Percentiles rank a stretch among this genome's conserved stretches.
phyloP scores from a whole-genome alignment of 176 grass and related monocot genomes.

The Carex scoparia region DNA sequence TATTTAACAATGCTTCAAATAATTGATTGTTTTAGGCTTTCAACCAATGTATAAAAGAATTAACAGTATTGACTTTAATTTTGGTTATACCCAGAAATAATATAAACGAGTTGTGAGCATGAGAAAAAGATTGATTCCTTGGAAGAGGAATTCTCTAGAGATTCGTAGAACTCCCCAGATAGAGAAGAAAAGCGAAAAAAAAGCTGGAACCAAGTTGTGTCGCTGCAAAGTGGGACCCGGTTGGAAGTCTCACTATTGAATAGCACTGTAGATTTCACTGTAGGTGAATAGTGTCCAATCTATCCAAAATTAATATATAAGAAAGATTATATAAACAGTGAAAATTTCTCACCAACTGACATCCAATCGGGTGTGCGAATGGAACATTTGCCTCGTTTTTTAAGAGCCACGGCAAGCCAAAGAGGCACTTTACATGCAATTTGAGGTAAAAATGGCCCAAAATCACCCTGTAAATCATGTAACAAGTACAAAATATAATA shows the following conservation, averaged over 20 bases:
- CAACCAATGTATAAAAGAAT: not conserved
- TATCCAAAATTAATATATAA: no score
- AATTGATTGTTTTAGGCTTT: not conserved
- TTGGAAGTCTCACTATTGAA: no score
- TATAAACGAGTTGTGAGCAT: not conserved
- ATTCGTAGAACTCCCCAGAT: no score
- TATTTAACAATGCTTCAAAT: not conserved
- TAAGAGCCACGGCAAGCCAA: slow-evolving; percentile 64
- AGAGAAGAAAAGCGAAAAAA: no score
- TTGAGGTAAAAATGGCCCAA: slow-evolving; percentile 68
- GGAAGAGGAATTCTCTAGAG: no score
- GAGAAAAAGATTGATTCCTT: no score
- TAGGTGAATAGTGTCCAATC: no score
- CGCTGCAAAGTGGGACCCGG: no score
- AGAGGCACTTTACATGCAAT: slow-evolving; percentile 76
- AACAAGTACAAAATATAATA: not conserved
- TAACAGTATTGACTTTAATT: not conserved
- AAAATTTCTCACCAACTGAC: slow-evolving; percentile 57
- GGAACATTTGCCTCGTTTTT: slow-evolving; percentile 66
- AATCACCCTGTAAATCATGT: slow-evolving; percentile 48
- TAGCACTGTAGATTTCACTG: no score
- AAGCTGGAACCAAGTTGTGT: no score
- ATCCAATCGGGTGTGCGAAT: slow-evolving; percentile 65
- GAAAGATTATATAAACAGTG: not conserved
- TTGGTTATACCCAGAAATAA: not conserved